These are phyloP conservation scores for Suhomyces guaymorum DNA, from an alignment of 1,139 yeast species.

Conservation along the genomic window DNA sequence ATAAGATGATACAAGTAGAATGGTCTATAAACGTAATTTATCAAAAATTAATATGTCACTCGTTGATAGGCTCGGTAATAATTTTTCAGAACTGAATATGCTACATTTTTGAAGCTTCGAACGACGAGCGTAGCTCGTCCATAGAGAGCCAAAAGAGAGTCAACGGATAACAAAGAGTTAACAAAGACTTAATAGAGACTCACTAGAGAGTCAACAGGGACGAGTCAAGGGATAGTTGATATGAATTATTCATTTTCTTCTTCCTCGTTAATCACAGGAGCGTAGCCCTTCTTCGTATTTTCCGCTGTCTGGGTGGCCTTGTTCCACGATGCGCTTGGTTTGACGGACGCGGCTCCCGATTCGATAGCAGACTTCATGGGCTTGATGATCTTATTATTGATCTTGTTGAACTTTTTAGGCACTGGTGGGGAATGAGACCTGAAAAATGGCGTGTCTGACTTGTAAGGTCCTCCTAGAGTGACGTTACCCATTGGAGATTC, in stretches of 20 bases:
- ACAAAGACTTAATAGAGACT: too few species aligned
- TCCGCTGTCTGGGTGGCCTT: constrained; percentile 10
- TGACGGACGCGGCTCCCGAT: constrained; percentile 6
- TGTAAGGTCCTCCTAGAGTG: constrained; percentile 9
- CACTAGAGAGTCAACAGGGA: too few species aligned
- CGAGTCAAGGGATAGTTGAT: too few species aligned
- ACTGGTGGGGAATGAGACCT: constrained; percentile 43
- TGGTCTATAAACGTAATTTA: too few species aligned
- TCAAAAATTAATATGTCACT: too few species aligned
- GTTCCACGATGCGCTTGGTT: constrained; percentile 3
- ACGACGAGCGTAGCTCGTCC: too few species aligned
- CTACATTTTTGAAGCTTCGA: neutral
- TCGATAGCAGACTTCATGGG: constrained; percentile 16
- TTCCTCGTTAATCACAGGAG: constrained; percentile 30
- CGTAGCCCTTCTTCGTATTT: constrained; percentile 15
- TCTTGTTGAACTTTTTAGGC: constrained; percentile 24
- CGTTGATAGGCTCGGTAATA: too few species aligned
- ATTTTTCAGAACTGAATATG: neutral
- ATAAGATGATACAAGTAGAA: too few species aligned
- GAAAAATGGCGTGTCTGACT: constrained; percentile 13
- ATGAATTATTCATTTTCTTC: constrained; percentile 21
- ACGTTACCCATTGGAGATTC: neutral
- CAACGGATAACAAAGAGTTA: too few species aligned
- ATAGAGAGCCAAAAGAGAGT: neutral
- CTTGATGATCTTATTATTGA: constrained; percentile 14